Evolutionary conservation across 2,329 filamentous ascomycete genomes (phyloP).

Genomic region (Alternaria arbusti): DNA sequence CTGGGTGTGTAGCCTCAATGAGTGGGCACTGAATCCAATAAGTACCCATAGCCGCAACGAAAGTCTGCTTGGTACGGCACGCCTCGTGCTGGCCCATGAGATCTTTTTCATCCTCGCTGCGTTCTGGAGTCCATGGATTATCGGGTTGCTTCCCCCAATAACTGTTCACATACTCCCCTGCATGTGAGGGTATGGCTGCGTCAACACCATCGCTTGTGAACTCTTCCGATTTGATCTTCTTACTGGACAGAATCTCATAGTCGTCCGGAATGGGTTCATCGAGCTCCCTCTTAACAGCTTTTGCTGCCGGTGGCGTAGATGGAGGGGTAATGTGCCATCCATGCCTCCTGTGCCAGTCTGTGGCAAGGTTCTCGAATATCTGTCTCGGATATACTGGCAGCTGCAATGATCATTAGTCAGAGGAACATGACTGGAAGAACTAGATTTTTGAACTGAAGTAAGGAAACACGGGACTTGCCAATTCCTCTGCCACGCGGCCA

Average conservation of each 20-base stretch:
- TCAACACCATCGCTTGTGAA: neutral
- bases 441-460: neutral
- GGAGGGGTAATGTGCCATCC: neutral
- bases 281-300: neutral
- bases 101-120: neutral
- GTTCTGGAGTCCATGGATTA: neutral
- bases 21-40: neutral
- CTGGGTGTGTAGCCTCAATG: neutral
- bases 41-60: neutral
- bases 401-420: neutral
- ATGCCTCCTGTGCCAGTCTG: neutral
- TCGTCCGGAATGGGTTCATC: neutral
- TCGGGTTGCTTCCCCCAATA: neutral
- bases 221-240: neutral
- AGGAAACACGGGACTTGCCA: neutral
- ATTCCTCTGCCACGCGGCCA: neutral
- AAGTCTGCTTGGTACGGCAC: neutral
- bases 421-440: no score
- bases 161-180: neutral
- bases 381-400: neutral
- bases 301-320: neutral
- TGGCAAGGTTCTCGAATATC: neutral
- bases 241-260: neutral
- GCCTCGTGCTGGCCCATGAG: neutral
- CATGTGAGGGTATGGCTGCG: neutral